Conservation (phyloP, 129 eudicot species). For the Flaveria bidentis region DNA sequence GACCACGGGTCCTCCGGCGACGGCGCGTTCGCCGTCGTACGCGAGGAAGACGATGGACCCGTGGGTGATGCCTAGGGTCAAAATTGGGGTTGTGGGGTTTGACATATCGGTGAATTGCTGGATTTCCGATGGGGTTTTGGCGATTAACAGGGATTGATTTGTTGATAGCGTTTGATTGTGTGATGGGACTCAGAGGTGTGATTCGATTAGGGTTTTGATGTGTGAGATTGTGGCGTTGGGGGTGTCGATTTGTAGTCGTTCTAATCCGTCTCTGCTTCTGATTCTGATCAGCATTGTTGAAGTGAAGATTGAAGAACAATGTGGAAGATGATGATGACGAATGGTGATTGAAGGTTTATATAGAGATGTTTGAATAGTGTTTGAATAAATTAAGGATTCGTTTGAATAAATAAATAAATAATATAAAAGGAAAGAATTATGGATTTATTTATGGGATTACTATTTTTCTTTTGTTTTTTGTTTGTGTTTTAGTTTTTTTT, state of each 20-base stretch:
- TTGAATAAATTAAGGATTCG: too few species aligned
- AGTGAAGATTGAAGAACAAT: not conserved
- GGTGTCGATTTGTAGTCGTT: constrained; percentile 67
- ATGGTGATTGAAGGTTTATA: too few species aligned
- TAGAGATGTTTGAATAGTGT: not conserved
- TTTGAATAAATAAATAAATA: too few species aligned
- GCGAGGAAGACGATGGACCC: constrained; percentile 69
- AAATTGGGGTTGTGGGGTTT: constrained; percentile 49
- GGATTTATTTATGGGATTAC: too few species aligned
- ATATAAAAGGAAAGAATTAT: too few species aligned
- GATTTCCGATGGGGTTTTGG: constrained; percentile 63
- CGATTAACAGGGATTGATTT: constrained; percentile 60
- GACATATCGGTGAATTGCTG: constrained; percentile 68
- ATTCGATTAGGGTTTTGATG: constrained; percentile 71
- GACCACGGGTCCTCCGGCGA: constrained; percentile 56
- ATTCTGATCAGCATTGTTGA: constrained; percentile 80
- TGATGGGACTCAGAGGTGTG: constrained; percentile 67
- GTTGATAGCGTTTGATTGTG: constrained; percentile 69
- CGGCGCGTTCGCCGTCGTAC: constrained; percentile 70
- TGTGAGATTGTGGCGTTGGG: constrained; percentile 63
- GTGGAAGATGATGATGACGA: too few species aligned
- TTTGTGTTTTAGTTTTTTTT: too few species aligned
- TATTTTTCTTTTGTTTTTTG: too few species aligned
- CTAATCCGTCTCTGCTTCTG: constrained; percentile 89
- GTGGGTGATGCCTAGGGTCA: constrained; percentile 49